Conservation (phyloP, 495 filamentous ascomycete genomes). For the Annulohypoxylon stygium region DNA sequence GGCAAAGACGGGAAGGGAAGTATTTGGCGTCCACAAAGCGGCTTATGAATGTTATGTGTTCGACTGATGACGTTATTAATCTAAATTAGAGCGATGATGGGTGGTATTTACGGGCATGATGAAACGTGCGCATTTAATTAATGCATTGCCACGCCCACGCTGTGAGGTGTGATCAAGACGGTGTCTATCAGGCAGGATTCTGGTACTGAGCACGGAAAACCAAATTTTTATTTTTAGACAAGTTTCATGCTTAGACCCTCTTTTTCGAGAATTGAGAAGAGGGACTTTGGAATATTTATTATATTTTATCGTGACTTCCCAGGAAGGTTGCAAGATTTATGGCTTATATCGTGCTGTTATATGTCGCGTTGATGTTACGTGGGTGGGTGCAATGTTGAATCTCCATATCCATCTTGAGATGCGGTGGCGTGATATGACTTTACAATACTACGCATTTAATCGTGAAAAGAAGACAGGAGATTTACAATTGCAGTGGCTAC, state of each 20-base stretch:
- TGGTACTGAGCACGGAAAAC: constrained; percentile 39
- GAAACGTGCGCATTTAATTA: constrained; percentile 48
- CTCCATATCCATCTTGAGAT: neutral
- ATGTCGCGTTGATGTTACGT: neutral
- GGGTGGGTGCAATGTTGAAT: neutral
- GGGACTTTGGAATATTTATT: constrained; percentile 21
- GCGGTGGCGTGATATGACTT: neutral
- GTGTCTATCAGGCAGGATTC: constrained; percentile 43
- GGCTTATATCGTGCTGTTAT: neutral
- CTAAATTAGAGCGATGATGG: constrained; percentile 28
- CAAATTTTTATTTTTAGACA: constrained; percentile 13
- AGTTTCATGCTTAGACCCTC: constrained; percentile 8
- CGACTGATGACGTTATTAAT: constrained; percentile 30
- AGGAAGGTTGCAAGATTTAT: neutral
- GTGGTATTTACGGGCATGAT: constrained; percentile 37
- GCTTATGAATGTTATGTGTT: constrained; percentile 29
- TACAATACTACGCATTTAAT: neutral
- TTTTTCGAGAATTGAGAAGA: constrained; percentile 1
- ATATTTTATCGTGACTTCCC: constrained; percentile 4
- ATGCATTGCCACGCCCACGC: constrained; percentile 45
- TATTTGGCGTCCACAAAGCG: constrained; percentile 24
- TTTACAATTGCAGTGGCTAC: no score
- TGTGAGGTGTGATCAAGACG: constrained; percentile 36
- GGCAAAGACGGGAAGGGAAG: constrained; percentile 8
- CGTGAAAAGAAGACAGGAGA: no score